These are phyloP conservation scores for Phoma sp. DNA, from an alignment of 2,329 filamentous ascomycete genomes.

Conservation along the genomic window DNA sequence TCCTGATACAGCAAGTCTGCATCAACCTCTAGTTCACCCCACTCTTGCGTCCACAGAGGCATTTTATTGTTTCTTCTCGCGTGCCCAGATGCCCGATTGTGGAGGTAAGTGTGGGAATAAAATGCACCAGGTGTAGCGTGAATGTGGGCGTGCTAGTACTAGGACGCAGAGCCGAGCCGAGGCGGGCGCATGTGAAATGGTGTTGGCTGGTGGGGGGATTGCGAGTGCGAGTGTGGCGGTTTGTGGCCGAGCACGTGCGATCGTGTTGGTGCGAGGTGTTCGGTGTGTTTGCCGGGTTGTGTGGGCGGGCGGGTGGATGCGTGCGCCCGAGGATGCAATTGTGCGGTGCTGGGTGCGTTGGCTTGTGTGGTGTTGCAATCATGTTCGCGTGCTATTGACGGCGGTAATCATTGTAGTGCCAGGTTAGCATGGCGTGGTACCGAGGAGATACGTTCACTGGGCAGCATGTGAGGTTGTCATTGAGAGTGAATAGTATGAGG, in stretches of 20 bases:
- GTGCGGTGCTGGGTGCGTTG: not conserved
- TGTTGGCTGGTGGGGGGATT: conserved; percentile 2
- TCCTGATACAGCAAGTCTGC: not conserved
- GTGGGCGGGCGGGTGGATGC: conserved; percentile 2
- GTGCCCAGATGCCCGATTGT: conserved; percentile 1
- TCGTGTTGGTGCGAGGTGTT: not conserved
- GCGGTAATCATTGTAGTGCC: not conserved
- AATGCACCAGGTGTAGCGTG: not conserved
- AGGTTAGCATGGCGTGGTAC: not conserved
- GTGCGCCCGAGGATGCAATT: not conserved
- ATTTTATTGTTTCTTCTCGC: not conserved
- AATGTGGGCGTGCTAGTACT: not conserved
- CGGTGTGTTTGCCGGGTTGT: not conserved
- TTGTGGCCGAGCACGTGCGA: conserved; percentile 2
- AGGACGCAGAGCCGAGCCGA: not conserved
- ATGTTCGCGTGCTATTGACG: not conserved
- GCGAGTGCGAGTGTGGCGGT: not conserved
- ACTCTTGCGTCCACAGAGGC: no score
- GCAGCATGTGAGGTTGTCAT: not conserved
- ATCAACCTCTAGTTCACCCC: no score
- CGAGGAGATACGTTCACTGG: not conserved
- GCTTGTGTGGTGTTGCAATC: not conserved
- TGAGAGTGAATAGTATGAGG: not conserved
- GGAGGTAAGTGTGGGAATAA: not conserved
- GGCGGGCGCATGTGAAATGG: conserved; percentile 6